Evolutionary conservation across 2,329 filamentous ascomycete genomes (phyloP).

Genomic region (Basipetospora chlamydospora): DNA sequence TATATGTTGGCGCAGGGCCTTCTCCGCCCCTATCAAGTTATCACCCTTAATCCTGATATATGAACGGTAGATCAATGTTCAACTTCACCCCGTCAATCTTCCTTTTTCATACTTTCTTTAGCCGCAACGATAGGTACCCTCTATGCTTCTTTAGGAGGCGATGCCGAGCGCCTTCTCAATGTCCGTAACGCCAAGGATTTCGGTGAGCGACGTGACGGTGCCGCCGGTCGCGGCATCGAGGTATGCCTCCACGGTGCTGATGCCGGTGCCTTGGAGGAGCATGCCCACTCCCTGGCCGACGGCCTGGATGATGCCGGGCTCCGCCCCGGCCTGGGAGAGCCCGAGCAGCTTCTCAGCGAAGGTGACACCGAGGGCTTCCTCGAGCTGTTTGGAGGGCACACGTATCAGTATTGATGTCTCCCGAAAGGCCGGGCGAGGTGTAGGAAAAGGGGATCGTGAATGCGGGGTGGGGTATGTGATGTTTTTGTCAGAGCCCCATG

Average conservation of each 20-base stretch:
- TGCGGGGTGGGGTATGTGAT: too few relatives aligned
- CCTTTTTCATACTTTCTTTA: too few relatives aligned
- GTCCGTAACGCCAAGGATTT: conserved; percentile 6
- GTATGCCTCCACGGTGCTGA: conserved; percentile 5
- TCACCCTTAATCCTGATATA: too few relatives aligned
- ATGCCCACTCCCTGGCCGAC: conserved; percentile 6
- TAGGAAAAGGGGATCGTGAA: too few relatives aligned
- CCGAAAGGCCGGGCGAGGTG: too few relatives aligned
- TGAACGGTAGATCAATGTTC: too few relatives aligned
- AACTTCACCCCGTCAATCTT: too few relatives aligned
- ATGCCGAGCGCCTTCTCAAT: conserved; percentile 7
- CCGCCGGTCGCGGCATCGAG: conserved; percentile 7
- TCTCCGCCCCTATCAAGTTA: too few relatives aligned
- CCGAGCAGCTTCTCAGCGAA: conserved; percentile 8
- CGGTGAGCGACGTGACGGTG: conserved; percentile 5
- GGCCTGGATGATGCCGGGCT: conserved; percentile 7
- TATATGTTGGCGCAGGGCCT: too few relatives aligned
- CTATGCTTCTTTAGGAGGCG: too few relatives aligned
- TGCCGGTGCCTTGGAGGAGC: conserved; percentile 4
- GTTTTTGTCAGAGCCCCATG: too few relatives aligned
- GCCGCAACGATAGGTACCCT: too few relatives aligned
- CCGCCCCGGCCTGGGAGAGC: conserved; percentile 3
- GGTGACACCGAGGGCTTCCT: conserved; percentile 7
- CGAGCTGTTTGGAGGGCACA: conserved; percentile 6
- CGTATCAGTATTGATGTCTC: neutral